Base-by-base conservation (phyloP, 2,329 filamentous ascomycete genomes). In the Orbilia javanica region DNA sequence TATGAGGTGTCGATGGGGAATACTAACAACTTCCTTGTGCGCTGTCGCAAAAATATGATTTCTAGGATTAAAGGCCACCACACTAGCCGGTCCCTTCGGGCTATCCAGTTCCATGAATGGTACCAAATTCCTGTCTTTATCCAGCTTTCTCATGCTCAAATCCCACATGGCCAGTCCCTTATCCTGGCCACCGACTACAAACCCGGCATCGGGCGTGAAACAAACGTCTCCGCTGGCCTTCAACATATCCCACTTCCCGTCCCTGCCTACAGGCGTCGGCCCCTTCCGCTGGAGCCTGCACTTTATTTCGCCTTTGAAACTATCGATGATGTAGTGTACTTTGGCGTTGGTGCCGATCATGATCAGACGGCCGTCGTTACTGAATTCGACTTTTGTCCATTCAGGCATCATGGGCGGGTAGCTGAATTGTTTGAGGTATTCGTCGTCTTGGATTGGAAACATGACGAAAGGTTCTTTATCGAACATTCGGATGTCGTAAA, bases 351-450 rank as follows among this genome's bases (percentile, higher is more conserved):
- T 98, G 13, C 92, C 93, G 18, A 99, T 84, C 4, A 99, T 87
- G 57, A 99, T 85, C 77, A 89, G 89, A 82, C 97, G 97, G 18
- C 96, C 96, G 82, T 99, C 96, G 82, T 99, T 99, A 73, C 93
- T 96, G 83, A 99, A 98, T 82, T 97, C 94, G 48, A 99, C 87
- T 81, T 92, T 94, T 0, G 93, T 96, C 96, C 96, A 99, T 80
- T 86, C 60, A 85, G 87, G 52, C 85, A 86, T 57, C 84, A 85
- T 44, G 84, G 88, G 79, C 8, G 81, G 81, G 63, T 82, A 82
- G 34, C 72, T 78, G 60, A 79, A 81, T 15, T 79, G 52, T 25
- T 76, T 67, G n/a, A 82, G 79, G 63, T 80, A 82, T 3, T 73
- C 68, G 84, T 87, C 81, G 70, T 91, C 89, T 25, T 90, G 85